Evolutionary conservation across 805 yeast species (phyloP), one percentile per base, ranked within the genome.

Genomic region (Cyberlindnera misumaiensis): DNA sequence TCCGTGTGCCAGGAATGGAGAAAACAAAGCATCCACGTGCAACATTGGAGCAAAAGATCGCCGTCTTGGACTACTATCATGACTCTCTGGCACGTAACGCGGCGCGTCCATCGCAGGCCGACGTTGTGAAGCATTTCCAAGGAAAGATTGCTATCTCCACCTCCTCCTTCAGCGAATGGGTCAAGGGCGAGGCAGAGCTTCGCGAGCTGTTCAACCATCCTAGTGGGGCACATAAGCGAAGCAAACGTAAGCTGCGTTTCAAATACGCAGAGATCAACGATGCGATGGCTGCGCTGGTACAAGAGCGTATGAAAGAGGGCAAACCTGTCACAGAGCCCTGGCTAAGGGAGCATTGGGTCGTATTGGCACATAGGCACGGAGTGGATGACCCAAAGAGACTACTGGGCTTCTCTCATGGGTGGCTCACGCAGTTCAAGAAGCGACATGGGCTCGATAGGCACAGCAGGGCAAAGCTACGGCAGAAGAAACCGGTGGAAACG

Each of bases 381-480:
- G 80, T 77, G 3, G 73, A 69, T 7, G 79, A 77, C 47, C 80
- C 82, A 3, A 77, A 76, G 51, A 58, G 83, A 39, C 53, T 72
- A 39, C 67, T 64, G 20, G 64, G 69, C 12, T 77, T 75, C 45
- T 70, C 77, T 46, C 81, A 76, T 52, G 83, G 83, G 8, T 77
- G 83, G 83, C 56, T 77, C 31, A 62, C 73, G 11, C 79, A 73
- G 48, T 77, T 77, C 56, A 77, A 77, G 53, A 75, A 72, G 46
- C 58, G 81, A 35, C 80, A 76, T 48, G 78, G 73, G 1, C 54
- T 73, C 30, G 62, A 63, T 44, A 60, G 56, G 11, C 32, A 18
- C 27, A 28, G 28, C 27, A 31, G 32, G 24, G 36, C 17, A 22
- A 34, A 16, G 29, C 12, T n/a, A n/a, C 25, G 27, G 14, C 17